Base-by-base conservation (phyloP, 176 grass and related monocot genomes). In the Avena insularis region DNA sequence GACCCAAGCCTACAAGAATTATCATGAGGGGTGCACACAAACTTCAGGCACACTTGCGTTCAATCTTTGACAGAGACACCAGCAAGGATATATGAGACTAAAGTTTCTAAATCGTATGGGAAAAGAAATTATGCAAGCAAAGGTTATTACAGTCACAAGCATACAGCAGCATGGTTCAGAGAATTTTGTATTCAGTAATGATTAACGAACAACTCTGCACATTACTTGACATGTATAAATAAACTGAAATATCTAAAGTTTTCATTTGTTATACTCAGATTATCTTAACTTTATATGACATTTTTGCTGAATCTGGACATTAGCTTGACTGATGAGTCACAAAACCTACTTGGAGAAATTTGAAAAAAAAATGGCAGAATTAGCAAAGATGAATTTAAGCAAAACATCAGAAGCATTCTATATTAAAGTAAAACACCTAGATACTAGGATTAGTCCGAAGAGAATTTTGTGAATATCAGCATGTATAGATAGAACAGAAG, bases 201-300 rank as follows among this genome's bases (percentile, higher is more conserved):
- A 70, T 11, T 82, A 23, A 38, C 40, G 48, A 55, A 70, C 63
- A 82, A n/a, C 62, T 72, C n/a, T 59, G 29, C 15, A 57, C 17
- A 58, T 40, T 59, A 57, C 3, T 66, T 57, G 33, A 72, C 19
- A 58, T 72, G 58, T 48, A 48, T 48, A 48, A 48, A 48, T 50
- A 83, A 68, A 20, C 68, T 36, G n/a, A 71, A n/a, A 19, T 15
- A 63, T 60, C 72, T 53, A 25, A 72, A 89, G 43, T 73, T 73
- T 2, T 43, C 60, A 49, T 35, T 20, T 46, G 25, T 84, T 51
- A 38, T 23, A 75, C 10, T 71, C 59, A 9, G 20, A 47, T 66
- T 77, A n/a, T 40, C 35, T 17, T 33, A 59, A 83, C 27, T 61
- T 45, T 45, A 1, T 82, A 29, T 80, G 80, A 8, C 65, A 48